Percentiles rank a stretch among this genome's conserved stretches.
These are phyloP conservation scores for Cryptosporidium felis DNA, from an alignment of 169 alveolate genomes.

Conservation along the genomic window DNA sequence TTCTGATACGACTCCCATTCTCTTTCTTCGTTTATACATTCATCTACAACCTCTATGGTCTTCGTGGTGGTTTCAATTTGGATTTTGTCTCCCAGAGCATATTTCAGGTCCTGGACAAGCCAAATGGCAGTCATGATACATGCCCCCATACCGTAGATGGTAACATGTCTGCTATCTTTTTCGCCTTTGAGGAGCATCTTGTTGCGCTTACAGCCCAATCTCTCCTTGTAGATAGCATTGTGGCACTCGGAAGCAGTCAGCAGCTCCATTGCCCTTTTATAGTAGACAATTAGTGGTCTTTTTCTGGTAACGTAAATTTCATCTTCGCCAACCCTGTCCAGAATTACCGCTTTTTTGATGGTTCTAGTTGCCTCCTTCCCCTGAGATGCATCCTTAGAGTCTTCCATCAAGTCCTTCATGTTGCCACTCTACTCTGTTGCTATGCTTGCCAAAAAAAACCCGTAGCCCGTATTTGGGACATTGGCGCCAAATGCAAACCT, in stretches of 20 bases:
- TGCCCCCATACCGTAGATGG: conserved; percentile 64
- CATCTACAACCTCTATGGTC: conserved; percentile 40
- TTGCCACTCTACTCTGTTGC: too few species aligned
- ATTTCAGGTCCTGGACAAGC: conserved; percentile 62
- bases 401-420: too few species aligned
- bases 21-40: conserved; percentile 26
- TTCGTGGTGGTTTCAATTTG: conserved; percentile 18
- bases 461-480: too few species aligned
- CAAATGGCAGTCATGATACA: conserved; percentile 65
- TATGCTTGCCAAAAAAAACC: too few species aligned
- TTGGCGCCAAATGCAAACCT: too few species aligned
- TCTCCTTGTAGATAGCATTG: conserved; percentile 33
- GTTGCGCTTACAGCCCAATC: conserved; percentile 46
- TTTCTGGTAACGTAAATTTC: conserved; percentile 63
- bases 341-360: not conserved
- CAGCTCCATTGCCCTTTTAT: conserved; percentile 29
- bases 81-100: conserved; percentile 39
- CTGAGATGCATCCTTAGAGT: too few species aligned
- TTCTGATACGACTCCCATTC: conserved; percentile 33
- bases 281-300: conserved; percentile 54
- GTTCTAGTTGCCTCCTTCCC: not conserved
- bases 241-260: not conserved
- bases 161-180: not conserved
- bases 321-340: not conserved
- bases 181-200: not conserved